These are phyloP conservation scores for Coemansia umbellata DNA, from an alignment of 192 early-diverging fungal genomes.

Conservation along the genomic window DNA sequence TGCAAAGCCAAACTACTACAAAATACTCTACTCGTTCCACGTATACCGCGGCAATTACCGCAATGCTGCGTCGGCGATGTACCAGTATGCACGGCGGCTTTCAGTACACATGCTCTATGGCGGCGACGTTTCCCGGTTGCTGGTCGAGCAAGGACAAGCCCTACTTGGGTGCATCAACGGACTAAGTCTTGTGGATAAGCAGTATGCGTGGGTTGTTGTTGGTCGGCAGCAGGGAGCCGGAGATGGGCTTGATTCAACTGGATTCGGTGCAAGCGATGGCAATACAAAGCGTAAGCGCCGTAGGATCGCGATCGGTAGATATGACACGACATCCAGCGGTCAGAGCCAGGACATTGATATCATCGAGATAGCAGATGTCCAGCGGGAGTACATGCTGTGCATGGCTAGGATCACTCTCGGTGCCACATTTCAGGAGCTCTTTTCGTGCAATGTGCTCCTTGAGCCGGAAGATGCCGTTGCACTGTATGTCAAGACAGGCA, in stretches of 20 bases:
- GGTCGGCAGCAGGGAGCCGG: slow-evolving; percentile 9
- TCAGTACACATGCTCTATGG: slow-evolving; percentile 6
- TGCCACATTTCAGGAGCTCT: slow-evolving; percentile 28
- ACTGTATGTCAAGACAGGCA: slow-evolving; percentile 34
- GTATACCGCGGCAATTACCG: slow-evolving; percentile 53
- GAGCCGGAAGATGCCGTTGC: slow-evolving; percentile 40
- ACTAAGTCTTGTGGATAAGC: slow-evolving; percentile 39
- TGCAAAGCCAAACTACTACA: slow-evolving; percentile 37
- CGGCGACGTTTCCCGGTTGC: slow-evolving; percentile 12
- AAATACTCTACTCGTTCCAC: slow-evolving; percentile 52
- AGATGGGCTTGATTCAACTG: neutral
- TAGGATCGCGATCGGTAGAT: slow-evolving; percentile 29
- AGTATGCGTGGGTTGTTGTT: slow-evolving; percentile 49
- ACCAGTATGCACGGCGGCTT: slow-evolving; percentile 49
- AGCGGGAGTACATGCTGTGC: slow-evolving; percentile 42
- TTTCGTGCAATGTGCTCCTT: slow-evolving; percentile 35
- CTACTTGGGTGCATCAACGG: slow-evolving; percentile 41
- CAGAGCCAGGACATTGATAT: slow-evolving; percentile 37
- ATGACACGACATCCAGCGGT: slow-evolving; percentile 13
- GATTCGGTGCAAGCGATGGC: neutral
- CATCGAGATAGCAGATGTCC: slow-evolving; percentile 42
- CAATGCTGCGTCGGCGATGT: slow-evolving; percentile 53
- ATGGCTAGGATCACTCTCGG: slow-evolving; percentile 40
- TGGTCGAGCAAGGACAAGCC: slow-evolving; percentile 38
- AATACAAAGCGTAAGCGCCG: slow-evolving; percentile 22